These are phyloP conservation scores for Beverwykella pulmonaria DNA, from an alignment of 495 filamentous ascomycete species.

Conservation along the genomic window DNA sequence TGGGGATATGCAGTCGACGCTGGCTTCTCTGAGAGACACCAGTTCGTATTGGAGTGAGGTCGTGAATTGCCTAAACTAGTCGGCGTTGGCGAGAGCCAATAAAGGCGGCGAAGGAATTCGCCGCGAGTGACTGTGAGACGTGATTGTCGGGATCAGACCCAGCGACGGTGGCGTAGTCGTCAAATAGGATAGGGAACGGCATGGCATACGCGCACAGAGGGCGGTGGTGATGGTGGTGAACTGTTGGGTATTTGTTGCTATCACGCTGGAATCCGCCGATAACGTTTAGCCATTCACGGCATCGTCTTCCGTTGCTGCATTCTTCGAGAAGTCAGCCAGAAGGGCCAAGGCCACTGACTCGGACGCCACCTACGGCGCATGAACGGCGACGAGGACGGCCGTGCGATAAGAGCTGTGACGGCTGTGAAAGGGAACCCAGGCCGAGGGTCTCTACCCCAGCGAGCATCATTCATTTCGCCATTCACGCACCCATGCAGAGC, in stretches of 20 bases:
- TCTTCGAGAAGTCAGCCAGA: too few relatives aligned
- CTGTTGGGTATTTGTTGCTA: too few relatives aligned
- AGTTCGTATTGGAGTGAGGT: conserved; percentile 7
- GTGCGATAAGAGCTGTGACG: too few relatives aligned
- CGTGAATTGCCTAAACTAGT: conserved; percentile 17
- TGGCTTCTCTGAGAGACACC: background rate
- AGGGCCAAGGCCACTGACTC: too few relatives aligned
- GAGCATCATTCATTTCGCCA: background rate
- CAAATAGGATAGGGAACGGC: too few relatives aligned
- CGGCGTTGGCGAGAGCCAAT: conserved; percentile 16
- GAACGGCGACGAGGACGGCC: too few relatives aligned
- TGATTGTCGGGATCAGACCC: background rate
- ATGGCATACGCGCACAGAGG: too few relatives aligned
- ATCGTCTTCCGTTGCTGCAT: too few relatives aligned
- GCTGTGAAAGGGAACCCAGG: background rate
- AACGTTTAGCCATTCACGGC: too few relatives aligned
- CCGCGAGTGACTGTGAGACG: conserved; percentile 12
- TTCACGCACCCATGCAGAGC: background rate
- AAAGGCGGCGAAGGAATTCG: background rate
- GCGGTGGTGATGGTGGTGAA: too few relatives aligned
- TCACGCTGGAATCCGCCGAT: too few relatives aligned
- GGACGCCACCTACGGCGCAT: too few relatives aligned
- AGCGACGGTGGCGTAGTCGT: background rate
- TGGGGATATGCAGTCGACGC: background rate
- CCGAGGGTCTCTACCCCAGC: background rate